phyloP scores from a whole-genome alignment of 768 basidiomycete genomes.

The Lyophyllum shimeji region DNA sequence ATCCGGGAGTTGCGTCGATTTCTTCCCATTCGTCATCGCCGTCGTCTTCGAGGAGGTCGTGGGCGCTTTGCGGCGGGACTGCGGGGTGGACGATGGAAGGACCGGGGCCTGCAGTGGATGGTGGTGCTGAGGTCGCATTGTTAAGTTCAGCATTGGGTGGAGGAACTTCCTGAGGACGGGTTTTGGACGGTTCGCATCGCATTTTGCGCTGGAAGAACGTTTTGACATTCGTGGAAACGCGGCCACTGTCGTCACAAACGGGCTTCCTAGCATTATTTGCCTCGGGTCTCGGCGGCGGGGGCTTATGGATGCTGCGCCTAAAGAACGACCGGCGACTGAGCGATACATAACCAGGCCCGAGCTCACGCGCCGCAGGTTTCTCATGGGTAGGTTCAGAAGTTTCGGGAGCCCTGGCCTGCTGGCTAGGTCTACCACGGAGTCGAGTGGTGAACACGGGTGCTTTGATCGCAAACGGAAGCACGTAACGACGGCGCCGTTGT shows the following conservation, averaged over 20 bases:
- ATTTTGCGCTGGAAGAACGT: constrained; percentile 12
- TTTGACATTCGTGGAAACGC: constrained; percentile 9
- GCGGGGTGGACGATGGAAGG: background rate
- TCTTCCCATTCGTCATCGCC: constrained; percentile 21
- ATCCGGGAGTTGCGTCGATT: constrained; percentile 14
- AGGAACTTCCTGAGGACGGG: background rate
- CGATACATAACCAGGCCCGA: constrained; percentile 6
- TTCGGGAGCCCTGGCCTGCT: background rate
- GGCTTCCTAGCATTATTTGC: background rate
- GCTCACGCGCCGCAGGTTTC: background rate
- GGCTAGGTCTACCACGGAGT: background rate
- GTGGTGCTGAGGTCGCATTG: background rate
- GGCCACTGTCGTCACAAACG: background rate
- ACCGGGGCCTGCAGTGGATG: background rate
- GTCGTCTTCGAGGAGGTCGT: constrained; percentile 8
- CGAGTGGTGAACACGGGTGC: constrained; percentile 4
- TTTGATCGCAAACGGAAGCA: constrained; percentile 10
- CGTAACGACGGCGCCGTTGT: background rate
- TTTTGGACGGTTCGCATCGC: background rate
- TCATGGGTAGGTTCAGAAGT: background rate
- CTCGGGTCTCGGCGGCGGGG: background rate
- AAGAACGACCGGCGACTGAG: constrained; percentile 13
- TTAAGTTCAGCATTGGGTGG: background rate
- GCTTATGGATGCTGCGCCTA: constrained; percentile 9
- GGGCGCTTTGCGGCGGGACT: background rate